A percentile compares a stretch with the other conserved stretches of the same genome.
These are phyloP conservation scores for Gossypioides kirkii DNA, from an alignment of 345 rosid genomes.

Conservation along the genomic window DNA sequence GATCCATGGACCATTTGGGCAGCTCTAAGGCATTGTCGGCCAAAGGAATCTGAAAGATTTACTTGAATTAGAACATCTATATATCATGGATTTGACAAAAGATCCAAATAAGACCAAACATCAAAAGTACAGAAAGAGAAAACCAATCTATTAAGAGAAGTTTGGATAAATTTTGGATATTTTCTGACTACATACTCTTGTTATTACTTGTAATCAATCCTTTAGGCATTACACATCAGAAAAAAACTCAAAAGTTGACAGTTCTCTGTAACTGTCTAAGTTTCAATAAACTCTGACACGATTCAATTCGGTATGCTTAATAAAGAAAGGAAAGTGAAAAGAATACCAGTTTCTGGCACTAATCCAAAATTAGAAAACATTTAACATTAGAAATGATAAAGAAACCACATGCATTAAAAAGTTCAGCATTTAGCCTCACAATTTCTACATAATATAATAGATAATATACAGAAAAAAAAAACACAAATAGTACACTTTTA, in stretches of 20 bases:
- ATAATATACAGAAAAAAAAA: not conserved
- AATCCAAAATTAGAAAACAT: not conserved
- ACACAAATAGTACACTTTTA: not conserved
- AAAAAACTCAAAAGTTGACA: not conserved
- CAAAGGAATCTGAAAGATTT: slow-evolving; percentile 33
- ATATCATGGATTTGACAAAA: slow-evolving; percentile 3
- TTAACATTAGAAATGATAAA: not conserved
- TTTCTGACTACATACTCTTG: not conserved
- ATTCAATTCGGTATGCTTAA: not conserved
- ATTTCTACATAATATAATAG: not conserved
- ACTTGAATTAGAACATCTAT: slow-evolving; percentile 17
- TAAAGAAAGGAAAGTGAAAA: not conserved
- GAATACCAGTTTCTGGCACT: slow-evolving; percentile 4
- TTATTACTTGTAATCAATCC: not conserved
- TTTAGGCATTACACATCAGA: not conserved
- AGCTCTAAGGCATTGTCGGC: slow-evolving; percentile 27
- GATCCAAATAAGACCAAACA: not conserved
- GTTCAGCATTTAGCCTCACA: not conserved
- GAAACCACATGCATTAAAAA: not conserved
- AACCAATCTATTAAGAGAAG: not conserved
- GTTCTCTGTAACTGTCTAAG: not conserved
- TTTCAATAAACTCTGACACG: not conserved
- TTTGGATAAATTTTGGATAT: not conserved
- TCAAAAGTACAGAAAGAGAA: not conserved
- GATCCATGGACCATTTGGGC: slow-evolving; percentile 34